These are phyloP conservation scores for Asclepias syriaca DNA, from an alignment of 257 asterid species.

Conservation along the genomic window DNA sequence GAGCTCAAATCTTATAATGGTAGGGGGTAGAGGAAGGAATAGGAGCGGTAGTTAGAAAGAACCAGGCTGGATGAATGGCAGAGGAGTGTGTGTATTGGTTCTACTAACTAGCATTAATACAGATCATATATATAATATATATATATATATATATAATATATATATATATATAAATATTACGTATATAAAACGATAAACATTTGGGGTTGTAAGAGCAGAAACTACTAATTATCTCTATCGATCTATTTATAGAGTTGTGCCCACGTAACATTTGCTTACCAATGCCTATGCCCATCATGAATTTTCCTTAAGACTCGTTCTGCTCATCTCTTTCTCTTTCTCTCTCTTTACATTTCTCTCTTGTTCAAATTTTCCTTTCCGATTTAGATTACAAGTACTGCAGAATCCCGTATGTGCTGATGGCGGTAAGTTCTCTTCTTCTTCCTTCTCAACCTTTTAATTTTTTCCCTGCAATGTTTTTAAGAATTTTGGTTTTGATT, in stretches of 20 bases:
- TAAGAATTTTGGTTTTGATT: not conserved
- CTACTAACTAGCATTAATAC: not conserved
- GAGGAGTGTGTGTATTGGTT: not conserved
- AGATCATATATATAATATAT: not conserved
- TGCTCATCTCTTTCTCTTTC: constrained; percentile 14
- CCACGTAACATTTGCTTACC: not conserved
- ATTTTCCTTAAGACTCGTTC: constrained; percentile 37
- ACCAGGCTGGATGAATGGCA: not conserved
- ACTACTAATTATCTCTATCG: not conserved
- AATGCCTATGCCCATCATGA: constrained; percentile 10
- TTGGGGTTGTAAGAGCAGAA: not conserved
- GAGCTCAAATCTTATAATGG: no score
- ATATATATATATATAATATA: not conserved
- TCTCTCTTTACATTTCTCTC: constrained; percentile 6
- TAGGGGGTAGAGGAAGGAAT: not conserved
- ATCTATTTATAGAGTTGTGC: constrained; percentile 13
- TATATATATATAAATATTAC: not conserved
- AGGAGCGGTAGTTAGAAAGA: no score
- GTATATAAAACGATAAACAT: not conserved
- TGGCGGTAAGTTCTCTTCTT: constrained; percentile 48
- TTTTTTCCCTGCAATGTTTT: not conserved
- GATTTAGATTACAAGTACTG: constrained; percentile 15
- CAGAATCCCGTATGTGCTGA: constrained; percentile 34
- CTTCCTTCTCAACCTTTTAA: not conserved
- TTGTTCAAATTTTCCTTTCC: constrained; percentile 8